Base-by-base conservation (phyloP, 352 stramenopile species). In the Globisporangium polare region DNA sequence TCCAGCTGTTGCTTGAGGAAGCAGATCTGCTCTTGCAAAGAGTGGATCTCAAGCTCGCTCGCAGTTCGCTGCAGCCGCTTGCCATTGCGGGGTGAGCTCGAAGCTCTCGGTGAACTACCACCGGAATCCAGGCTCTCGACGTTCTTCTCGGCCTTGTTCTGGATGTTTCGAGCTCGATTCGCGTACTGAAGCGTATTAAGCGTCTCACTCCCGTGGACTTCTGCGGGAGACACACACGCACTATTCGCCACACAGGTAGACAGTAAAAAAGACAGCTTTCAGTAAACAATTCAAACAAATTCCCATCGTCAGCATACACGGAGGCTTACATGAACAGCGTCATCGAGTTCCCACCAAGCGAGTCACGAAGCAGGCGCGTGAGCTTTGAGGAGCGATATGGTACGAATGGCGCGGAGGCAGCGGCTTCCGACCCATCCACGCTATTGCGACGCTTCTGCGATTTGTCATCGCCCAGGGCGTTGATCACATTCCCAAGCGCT, bases 91-190 rank as follows among this genome's bases (percentile, higher is more conserved):
- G 62, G 58, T 12, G 61, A 68, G 8, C 50, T 39, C 2, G 27
- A 26, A 35, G 43, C 70, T 1, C 45, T 41, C 2, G 51, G 59
- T 5, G 66, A 58, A 5, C 46, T 43, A 2, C 41, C 42, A 18
- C 33, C 43, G 12, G 29, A 5, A 8, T 39, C 39, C 6, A 73
- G 3, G 6, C 65, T 69, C 53, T 90, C 69, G 8, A 86, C 53
- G 54, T 88, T 89, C 53, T 87, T 86, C 33, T 80, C 71, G 0
- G 72, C 77, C 53, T 90, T 90, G 71, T 92, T 94, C 49, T 91
- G 78, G 53, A 92, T 92, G 55, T 79, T 87, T 1, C 80, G 68
- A 9, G 77, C 82, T 27, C 84, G 74, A 47, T 92, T 89, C 15
- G 82, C 84, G 35, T 91, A 94, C 53, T 90, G 78, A 13, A 94